phyloP scores from a whole-genome alignment of 768 basidiomycete species.

The Infundibulicybe gibba region DNA sequence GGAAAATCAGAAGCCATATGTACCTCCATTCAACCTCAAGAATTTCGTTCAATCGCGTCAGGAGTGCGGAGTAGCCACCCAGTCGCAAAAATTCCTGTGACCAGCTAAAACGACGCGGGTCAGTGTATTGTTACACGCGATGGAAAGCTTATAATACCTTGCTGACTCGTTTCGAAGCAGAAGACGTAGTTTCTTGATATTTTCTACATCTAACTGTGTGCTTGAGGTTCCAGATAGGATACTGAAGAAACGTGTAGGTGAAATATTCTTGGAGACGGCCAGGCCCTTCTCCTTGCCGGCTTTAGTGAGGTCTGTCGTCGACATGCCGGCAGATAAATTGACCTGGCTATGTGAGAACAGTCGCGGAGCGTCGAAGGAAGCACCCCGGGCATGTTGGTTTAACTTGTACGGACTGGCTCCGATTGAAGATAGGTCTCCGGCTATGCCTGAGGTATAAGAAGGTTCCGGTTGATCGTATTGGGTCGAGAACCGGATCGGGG shows the following conservation, averaged over 20 bases:
- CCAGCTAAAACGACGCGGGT: constrained; percentile 54
- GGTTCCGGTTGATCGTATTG: constrained; percentile 36
- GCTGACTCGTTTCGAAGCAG: constrained; percentile 91
- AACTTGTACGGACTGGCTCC: constrained; percentile 37
- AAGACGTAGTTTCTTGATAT: constrained; percentile 83
- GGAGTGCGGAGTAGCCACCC: constrained; percentile 83
- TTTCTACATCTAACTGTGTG: constrained; percentile 76
- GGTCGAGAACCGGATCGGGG: constrained; percentile 43
- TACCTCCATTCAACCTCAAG: constrained; percentile 97
- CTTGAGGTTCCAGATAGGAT: constrained; percentile 67
- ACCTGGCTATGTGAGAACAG: constrained; percentile 53
- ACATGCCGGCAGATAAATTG: constrained; percentile 36
- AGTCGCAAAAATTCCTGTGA: constrained; percentile 78
- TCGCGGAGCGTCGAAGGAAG: constrained; percentile 53
- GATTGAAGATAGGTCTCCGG: constrained; percentile 33
- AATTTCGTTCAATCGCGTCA: constrained; percentile 85
- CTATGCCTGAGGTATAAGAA: constrained; percentile 28
- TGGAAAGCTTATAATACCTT: constrained; percentile 38
- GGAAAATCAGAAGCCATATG: constrained; percentile 17
- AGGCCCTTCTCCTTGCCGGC: constrained; percentile 49
- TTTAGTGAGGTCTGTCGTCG: constrained; percentile 41
- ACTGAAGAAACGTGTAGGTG: constrained; percentile 65
- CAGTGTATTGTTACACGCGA: background rate
- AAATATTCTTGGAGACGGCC: constrained; percentile 42
- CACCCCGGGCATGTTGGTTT: constrained; percentile 51